Evolutionary conservation across 345 rosid genomes (phyloP), one percentile per base, ranked within the genome.

Genomic region (Jatropha curcas): DNA sequence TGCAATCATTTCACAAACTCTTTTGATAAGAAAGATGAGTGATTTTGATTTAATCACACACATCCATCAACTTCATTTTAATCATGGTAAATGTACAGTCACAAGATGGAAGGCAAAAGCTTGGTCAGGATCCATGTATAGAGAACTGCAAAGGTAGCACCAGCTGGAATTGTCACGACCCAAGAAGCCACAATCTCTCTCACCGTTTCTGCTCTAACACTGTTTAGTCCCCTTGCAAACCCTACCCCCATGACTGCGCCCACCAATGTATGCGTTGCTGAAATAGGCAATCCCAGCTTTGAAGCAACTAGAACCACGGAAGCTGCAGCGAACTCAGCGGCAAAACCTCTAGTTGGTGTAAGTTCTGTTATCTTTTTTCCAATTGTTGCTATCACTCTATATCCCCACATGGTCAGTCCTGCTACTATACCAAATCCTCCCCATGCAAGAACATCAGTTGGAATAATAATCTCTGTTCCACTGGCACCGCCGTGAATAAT

Each of bases 181-280:
- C 99, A 92, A 24, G 99, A 95, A 68, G 85, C 82, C 74, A 88
- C 97, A 14, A 95, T 95, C 83, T 92, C 99, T 83, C 76, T 83
- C 67, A 95, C 97, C 4, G 94, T 91, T 84, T 92, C 99, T 25
- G 91, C 86, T 78, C 98, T 86, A 64, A 95, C 98, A 60, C 85
- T 87, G 66, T 92, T 95, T 53, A 92, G 88, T 24, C 99, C 99
- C 60, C 99, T 88, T 0, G 98, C 99, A 39, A 95, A 92, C 3
- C 99, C 99, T 7, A 95, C 99, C 22, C 99, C 99, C 99, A 95
- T 95, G 56, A 95, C 99, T 14, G 98, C 97, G 46, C 99, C 98
- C 20, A 95, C 98, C 48, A 92, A 78, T 4, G 99, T 95, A 68
- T 92, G 99, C 0, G 98, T 95, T 20, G 97, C 97, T 0, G 98